A percentile compares a stretch with the other conserved stretches of the same genome.
Conservation (phyloP, 1,284 basidiomycete species). For the Ustilago xerochloae region DNA sequence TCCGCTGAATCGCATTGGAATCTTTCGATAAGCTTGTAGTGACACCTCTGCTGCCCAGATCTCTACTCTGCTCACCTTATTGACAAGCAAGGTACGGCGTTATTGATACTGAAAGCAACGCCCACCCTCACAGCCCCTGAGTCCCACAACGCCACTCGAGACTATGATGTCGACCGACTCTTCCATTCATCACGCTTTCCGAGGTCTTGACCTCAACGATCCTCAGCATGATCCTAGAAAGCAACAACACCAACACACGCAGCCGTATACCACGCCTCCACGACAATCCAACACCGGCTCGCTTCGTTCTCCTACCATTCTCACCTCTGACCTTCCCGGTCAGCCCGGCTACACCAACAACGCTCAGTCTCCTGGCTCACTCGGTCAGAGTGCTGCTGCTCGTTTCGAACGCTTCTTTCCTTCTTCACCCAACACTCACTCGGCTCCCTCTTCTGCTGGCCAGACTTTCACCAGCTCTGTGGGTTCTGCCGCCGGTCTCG, state of each 20-base stretch:
- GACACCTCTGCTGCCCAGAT: too few species aligned
- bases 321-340: constrained; percentile 26
- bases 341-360: constrained; percentile 25
- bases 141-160: neutral
- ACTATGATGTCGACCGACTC: constrained; percentile 45
- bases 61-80: too few species aligned
- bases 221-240: constrained; percentile 35
- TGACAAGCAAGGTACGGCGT: too few species aligned
- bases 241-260: constrained; percentile 25
- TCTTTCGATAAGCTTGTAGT: too few species aligned
- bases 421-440: constrained; percentile 32
- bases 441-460: constrained; percentile 35
- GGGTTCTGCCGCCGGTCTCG: constrained; percentile 37
- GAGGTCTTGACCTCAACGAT: constrained; percentile 33
- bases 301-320: constrained; percentile 35
- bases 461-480: constrained; percentile 40
- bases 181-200: constrained; percentile 41
- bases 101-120: neutral
- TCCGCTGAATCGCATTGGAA: too few species aligned
- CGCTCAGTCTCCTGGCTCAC: constrained; percentile 16
- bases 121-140: neutral
- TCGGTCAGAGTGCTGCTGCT: constrained; percentile 54
- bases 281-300: constrained; percentile 23
- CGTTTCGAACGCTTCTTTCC: constrained; percentile 63
- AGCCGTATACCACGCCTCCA: constrained; percentile 21